Base-by-base conservation (phyloP, 164 flowering plant species). In the Platanus orientalis region DNA sequence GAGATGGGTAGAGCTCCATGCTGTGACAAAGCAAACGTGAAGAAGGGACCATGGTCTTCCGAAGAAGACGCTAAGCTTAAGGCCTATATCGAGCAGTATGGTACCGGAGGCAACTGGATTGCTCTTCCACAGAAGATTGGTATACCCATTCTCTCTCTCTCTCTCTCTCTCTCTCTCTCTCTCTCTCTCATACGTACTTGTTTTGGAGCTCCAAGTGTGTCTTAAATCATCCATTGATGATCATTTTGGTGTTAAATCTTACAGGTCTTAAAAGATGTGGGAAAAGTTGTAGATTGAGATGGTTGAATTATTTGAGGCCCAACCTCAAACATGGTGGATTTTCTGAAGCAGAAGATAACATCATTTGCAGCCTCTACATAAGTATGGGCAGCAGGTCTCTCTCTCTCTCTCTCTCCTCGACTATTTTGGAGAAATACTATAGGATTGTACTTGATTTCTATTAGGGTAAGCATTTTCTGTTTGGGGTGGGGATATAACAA, bases 1-100 rank as follows among this genome's bases (percentile, higher is more conserved):
- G 58, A 66, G 53, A 89, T 89, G 96, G 96, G 93, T 64, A 66
- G 96, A 77, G 93, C 96, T 69, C 96, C 96, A 21, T 89, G 96
- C 69, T 89, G 96, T 57, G 96, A 89, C 79, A 89, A 87, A 71
- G 83, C 82, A 2, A 85, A 82, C 47, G 93, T 89, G 62, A 89
- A 89, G 80, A 89, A 70, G 52, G 96, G 96, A 50, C 96, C 96
- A 12, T 89, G 96, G 96, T 81, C 91, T 24, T 87, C 96, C 29
- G 96, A 89, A 71, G 96, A 89, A 67, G 96, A 89, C 69, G 83
- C 83, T 4, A 85, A 66, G 72, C 88, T 89, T 44, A 89, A 89
- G 70, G 80, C 76, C 47, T 87, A 81, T 62, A 85, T 89, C 26
- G 91, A 87, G 57, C 49, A 80, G 61, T 54, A 76, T 73, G 91